Evolutionary conservation across 805 yeast genomes (phyloP).

Genomic region (Metschnikowia henanensis): DNA sequence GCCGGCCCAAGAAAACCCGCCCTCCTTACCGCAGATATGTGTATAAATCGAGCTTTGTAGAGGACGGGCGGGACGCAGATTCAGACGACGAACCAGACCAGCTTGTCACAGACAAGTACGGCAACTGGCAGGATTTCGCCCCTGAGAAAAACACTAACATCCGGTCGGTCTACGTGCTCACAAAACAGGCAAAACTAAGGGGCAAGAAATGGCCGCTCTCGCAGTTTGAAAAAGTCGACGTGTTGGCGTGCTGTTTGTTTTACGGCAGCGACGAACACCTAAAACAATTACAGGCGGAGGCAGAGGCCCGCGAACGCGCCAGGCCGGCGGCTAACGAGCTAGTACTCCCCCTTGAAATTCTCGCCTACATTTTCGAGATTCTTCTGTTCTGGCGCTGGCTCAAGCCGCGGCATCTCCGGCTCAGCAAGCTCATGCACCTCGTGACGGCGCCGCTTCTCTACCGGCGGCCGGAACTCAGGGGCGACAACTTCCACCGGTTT

Average conservation of each 20-base stretch:
- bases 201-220: slow-evolving; percentile 49
- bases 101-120: slow-evolving; percentile 7
- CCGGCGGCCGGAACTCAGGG: slow-evolving; percentile 56
- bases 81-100: slow-evolving; percentile 16
- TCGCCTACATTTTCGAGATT: slow-evolving; percentile 32
- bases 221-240: slow-evolving; percentile 51
- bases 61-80: slow-evolving; percentile 20
- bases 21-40: slow-evolving; percentile 81
- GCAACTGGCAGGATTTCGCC: slow-evolving; percentile 26
- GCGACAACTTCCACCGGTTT: slow-evolving; percentile 69
- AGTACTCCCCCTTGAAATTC: slow-evolving; percentile 37
- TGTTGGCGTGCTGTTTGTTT: slow-evolving; percentile 35
- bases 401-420: slow-evolving; percentile 52
- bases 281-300: slow-evolving; percentile 15
- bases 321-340: slow-evolving; percentile 19
- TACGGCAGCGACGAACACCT: slow-evolving; percentile 24
- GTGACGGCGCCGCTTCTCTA: slow-evolving; percentile 68
- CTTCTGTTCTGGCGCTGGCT: slow-evolving; percentile 29
- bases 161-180: slow-evolving; percentile 35
- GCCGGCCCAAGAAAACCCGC: slow-evolving; percentile 79
- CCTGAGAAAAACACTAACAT: slow-evolving; percentile 28
- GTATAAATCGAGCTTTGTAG: slow-evolving; percentile 42
- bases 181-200: slow-evolving; percentile 19
- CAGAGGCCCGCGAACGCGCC: slow-evolving; percentile 9
- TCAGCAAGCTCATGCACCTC: slow-evolving; percentile 60